phyloP scores from a whole-genome alignment of 148 eudicot species.

The Dysphania ambrosioides region DNA sequence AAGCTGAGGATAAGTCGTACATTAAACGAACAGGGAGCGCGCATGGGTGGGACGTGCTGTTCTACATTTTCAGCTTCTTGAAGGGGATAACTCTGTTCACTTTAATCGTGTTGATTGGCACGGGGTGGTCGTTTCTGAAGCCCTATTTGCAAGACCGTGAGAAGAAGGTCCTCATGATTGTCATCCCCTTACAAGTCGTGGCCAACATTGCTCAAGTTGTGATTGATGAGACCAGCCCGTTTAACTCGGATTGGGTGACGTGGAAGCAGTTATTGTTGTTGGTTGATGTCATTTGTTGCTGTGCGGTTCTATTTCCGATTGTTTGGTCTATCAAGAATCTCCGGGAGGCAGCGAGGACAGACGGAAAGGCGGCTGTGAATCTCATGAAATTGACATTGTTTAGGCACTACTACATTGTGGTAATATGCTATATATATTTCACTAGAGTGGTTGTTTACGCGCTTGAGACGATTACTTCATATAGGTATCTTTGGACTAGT shows the following conservation, averaged over 20 bases:
- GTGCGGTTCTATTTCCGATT: constrained; percentile 65
- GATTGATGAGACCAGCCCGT: constrained; percentile 63
- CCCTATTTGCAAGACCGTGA: constrained; percentile 68
- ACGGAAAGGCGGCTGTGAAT: constrained; percentile 72
- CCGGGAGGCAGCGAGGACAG: constrained; percentile 51
- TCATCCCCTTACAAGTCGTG: constrained; percentile 64
- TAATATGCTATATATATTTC: constrained; percentile 64
- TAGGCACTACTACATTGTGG: constrained; percentile 63
- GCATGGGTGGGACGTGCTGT: constrained; percentile 83
- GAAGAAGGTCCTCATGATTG: constrained; percentile 72
- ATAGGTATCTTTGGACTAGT: constrained; percentile 59
- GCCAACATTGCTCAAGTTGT: constrained; percentile 68
- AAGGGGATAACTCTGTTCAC: constrained; percentile 58
- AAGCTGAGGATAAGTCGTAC: constrained; percentile 63
- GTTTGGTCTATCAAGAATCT: constrained; percentile 70
- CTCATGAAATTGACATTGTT: constrained; percentile 65
- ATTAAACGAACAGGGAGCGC: constrained; percentile 62
- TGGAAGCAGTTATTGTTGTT: constrained; percentile 63
- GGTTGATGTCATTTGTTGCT: constrained; percentile 65
- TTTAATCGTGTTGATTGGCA: constrained; percentile 69
- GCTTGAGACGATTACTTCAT: constrained; percentile 55
- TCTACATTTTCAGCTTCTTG: constrained; percentile 60
- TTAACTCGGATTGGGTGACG: constrained; percentile 34
- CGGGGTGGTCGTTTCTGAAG: constrained; percentile 80
- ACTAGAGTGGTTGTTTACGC: constrained; percentile 66